phyloP scores from a whole-genome alignment of 345 rosid genomes.

The Lumnitzera racemosa region DNA sequence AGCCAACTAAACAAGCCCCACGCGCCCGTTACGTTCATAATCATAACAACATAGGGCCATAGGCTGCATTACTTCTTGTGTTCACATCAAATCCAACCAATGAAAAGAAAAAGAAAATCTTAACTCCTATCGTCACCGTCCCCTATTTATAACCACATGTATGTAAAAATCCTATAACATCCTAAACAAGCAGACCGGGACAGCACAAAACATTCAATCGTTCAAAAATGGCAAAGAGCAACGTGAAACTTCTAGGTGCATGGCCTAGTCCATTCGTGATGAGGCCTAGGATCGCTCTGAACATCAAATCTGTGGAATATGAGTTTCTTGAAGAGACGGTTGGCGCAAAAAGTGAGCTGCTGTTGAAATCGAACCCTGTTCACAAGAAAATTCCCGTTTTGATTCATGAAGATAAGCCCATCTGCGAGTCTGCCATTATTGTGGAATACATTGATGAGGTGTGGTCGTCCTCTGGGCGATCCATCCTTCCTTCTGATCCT shows the following conservation, averaged over 20 bases:
- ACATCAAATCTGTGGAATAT: conserved; percentile 52
- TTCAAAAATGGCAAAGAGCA: conserved; percentile 18
- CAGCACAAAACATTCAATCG: neutral
- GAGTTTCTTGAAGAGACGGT: conserved; percentile 50
- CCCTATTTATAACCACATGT: too few species aligned
- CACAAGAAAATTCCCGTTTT: conserved; percentile 79
- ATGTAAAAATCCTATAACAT: too few species aligned
- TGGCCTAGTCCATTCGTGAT: conserved; percentile 79
- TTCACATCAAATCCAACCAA: too few species aligned
- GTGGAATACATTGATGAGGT: conserved; percentile 62
- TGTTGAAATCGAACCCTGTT: conserved; percentile 63
- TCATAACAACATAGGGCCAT: too few species aligned
- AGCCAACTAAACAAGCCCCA: too few species aligned
- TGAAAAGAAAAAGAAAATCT: too few species aligned
- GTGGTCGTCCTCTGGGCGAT: conserved; percentile 49
- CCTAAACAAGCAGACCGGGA: too few species aligned
- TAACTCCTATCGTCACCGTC: too few species aligned
- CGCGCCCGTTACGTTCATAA: too few species aligned
- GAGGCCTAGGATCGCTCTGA: conserved; percentile 66
- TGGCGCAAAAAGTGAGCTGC: conserved; percentile 50
- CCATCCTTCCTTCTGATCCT: conserved; percentile 65
- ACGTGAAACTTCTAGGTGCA: conserved; percentile 54
- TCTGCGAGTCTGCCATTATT: conserved; percentile 63
- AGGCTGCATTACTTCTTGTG: too few species aligned
- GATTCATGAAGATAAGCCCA: conserved; percentile 40